Evolutionary conservation across 257 asterid species (phyloP), one percentile per base, ranked within the genome.

Genomic region (Fraxinus quadrangulata): DNA sequence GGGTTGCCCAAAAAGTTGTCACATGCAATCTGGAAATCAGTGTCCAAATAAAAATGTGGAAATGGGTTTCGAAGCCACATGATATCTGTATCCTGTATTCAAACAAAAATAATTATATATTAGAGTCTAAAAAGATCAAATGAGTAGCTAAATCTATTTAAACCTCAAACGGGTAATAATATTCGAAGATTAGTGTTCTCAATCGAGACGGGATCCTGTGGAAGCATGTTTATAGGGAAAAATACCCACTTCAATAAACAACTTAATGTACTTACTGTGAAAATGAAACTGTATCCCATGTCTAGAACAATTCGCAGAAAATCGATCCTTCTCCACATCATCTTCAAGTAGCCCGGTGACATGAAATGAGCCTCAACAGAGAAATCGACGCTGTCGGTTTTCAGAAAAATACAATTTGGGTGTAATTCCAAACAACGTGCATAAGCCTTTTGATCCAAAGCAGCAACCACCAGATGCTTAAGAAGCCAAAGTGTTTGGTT

Each of bases 51-150:
- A 49, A 90, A 89, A 49, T 77, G 85, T 63, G 81, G 73, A 66
- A 90, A 86, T 56, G 93, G 96, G 78, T 84, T 72, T 65, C 86
- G 81, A 26, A 90, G 71, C 93, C 93, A 90, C 85, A 90, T 78
- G 51, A 90, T 78, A 79, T 90, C 90, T 37, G 91, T 87, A 75
- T 90, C 92, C 96, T 87, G 79, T 37, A 47, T 51, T 21, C 26
- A 65, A 34, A 36, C 40, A 0, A 21, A 73, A 66, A 76, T 39
- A 39, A 39, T 39, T 8, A 39, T 1, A 39, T 45, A 45, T 3
- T 0, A 1, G 2, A 11, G 51, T 45, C 19, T 45, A 3, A 11
- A 13, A 10, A 45, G 2, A 45, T 45, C 51, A 45, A 2, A 2
- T 3, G 49, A 11, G 49, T 42, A 42, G 10, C 14, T 40, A 10